These are phyloP conservation scores for Colletotrichum scovillei DNA, from an alignment of 2,329 filamentous ascomycete species.

Conservation along the genomic window DNA sequence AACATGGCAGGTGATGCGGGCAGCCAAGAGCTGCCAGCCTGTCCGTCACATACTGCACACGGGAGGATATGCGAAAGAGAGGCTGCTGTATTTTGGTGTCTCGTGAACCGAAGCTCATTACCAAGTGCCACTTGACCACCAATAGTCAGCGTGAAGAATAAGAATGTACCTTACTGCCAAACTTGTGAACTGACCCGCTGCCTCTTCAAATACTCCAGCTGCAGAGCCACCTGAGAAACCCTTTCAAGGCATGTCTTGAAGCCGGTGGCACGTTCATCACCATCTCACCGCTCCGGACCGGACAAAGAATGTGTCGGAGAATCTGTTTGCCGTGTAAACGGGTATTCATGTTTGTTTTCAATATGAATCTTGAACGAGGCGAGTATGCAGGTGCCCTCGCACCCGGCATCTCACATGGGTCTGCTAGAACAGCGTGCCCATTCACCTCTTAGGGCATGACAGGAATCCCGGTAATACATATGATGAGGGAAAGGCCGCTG, in stretches of 20 bases:
- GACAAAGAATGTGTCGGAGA: background rate
- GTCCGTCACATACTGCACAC: background rate
- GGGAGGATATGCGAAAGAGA: background rate
- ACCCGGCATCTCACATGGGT: slow-evolving; percentile 6
- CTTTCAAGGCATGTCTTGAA: background rate
- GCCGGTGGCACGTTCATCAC: background rate
- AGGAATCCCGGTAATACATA: background rate
- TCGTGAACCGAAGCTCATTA: background rate
- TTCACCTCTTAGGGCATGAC: background rate
- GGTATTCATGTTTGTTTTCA: slow-evolving; percentile 9
- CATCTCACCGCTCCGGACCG: too few relatives aligned
- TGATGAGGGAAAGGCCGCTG: background rate
- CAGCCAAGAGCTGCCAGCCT: background rate
- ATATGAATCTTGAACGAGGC: background rate
- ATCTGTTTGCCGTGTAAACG: background rate
- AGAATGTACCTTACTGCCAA: background rate
- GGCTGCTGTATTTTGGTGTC: background rate
- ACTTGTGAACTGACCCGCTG: background rate
- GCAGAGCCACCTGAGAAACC: background rate
- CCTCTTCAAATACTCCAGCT: background rate
- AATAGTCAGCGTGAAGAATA: background rate
- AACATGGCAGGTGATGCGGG: background rate
- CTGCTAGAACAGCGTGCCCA: background rate
- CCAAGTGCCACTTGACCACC: background rate
- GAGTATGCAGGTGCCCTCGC: slow-evolving; percentile 23